Evolutionary conservation across 108 stramenopile genomes (phyloP).

Genomic region (Skeletonema grethae): DNA sequence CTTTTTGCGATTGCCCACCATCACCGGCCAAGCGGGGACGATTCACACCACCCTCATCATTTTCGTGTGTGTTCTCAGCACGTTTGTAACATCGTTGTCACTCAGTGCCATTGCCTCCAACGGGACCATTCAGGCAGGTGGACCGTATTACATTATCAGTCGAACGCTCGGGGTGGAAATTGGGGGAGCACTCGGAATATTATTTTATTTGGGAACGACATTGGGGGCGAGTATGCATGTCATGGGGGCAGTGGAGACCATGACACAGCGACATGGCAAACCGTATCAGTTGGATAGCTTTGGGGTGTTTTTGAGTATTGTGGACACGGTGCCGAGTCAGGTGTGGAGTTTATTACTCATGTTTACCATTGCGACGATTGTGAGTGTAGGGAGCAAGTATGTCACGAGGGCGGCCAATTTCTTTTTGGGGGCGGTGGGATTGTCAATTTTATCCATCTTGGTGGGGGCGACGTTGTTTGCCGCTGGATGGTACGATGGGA

Average conservation of each 20-base stretch:
- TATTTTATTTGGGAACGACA: conserved; percentile 79
- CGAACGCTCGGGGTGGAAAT: conserved; percentile 73
- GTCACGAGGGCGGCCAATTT: conserved; percentile 54
- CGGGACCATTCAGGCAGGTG: conserved; percentile 74
- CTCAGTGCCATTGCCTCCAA: conserved; percentile 83
- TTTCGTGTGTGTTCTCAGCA: conserved; percentile 52
- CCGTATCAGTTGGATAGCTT: not conserved
- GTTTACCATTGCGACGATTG: conserved; percentile 42
- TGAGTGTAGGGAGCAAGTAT: conserved; percentile 62
- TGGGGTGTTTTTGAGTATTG: not conserved
- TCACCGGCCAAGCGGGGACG: conserved; percentile 79
- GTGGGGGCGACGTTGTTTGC: conserved; percentile 62
- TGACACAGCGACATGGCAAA: conserved; percentile 34
- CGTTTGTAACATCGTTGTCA: conserved; percentile 68
- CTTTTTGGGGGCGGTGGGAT: conserved; percentile 57
- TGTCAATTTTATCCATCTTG: conserved; percentile 50
- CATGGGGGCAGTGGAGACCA: conserved; percentile 73
- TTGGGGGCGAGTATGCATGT: conserved; percentile 68
- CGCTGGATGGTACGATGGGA: conserved; percentile 38
- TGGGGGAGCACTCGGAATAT: conserved; percentile 72
- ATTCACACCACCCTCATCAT: conserved; percentile 48
- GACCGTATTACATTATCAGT: conserved; percentile 81
- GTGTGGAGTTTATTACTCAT: conserved; percentile 48
- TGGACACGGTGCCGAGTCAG: conserved; percentile 14
- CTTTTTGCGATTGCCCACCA: conserved; percentile 78